A percentile compares a stretch with the other conserved stretches of the same genome.
Evolutionary conservation across 75 land plant species (phyloP).

Genomic region (Picea glauca): DNA sequence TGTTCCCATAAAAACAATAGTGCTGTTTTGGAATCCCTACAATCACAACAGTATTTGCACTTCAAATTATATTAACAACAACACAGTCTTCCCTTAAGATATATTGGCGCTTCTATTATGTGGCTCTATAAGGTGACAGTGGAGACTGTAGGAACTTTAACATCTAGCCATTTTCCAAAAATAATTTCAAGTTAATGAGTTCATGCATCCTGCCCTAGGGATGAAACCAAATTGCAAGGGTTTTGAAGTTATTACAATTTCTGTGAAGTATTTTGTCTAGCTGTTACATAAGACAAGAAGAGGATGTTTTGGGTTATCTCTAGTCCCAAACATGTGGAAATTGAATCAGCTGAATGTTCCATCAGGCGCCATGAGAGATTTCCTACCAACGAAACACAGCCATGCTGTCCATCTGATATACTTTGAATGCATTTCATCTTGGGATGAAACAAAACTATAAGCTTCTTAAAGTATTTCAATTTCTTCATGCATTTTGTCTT

Average conservation of each 20-base stretch:
- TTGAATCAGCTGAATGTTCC: neutral
- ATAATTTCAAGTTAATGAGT: neutral
- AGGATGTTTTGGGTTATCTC: neutral
- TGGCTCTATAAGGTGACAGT: neutral
- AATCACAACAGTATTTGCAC: neutral
- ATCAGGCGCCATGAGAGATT: neutral
- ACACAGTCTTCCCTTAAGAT: neutral
- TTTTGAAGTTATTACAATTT: neutral
- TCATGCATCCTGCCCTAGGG: neutral
- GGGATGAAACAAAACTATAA: too few species aligned
- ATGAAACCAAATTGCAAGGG: neutral
- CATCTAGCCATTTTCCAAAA: neutral
- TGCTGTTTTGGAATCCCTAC: conserved; percentile 46
- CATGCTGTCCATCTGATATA: neutral
- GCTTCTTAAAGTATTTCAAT: too few species aligned
- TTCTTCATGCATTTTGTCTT: too few species aligned
- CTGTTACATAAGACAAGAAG: neutral
- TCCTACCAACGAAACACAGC: neutral
- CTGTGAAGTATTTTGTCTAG: too few species aligned
- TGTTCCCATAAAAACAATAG: conserved; percentile 58
- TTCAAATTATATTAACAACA: neutral
- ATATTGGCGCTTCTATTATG: neutral
- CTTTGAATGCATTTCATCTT: neutral
- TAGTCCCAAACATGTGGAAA: neutral
- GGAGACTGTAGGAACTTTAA: neutral